Evolutionary conservation across 176 grass and related monocot species (phyloP).

Genomic region (Cymbopogon citratus): DNA sequence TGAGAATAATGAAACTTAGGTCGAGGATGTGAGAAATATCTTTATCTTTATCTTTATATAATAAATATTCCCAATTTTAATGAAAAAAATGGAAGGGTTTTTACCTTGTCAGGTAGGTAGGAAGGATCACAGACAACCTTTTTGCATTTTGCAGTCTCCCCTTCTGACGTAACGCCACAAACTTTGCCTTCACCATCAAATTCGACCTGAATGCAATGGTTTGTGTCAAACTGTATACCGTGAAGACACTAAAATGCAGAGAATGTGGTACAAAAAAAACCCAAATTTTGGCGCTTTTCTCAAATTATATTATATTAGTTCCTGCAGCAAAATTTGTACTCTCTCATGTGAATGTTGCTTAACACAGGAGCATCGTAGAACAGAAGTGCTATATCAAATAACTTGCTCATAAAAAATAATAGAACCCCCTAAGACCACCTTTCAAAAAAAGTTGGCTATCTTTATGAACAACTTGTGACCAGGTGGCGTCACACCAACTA

Average conservation of each 20-base stretch:
- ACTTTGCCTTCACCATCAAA: slow-evolving; percentile 69
- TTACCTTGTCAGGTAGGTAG: slow-evolving; percentile 71
- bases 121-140: slow-evolving; percentile 87
- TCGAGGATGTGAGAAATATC: not conserved
- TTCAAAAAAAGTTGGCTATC: not conserved
- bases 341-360: not conserved
- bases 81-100: not conserved
- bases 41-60: not conserved
- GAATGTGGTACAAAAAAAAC: not conserved
- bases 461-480: not conserved
- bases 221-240: not conserved
- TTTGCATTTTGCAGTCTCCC: slow-evolving; percentile 77
- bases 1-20: not conserved
- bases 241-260: not conserved
- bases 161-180: slow-evolving; percentile 80
- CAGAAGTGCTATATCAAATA: no score
- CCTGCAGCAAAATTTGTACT: not conserved
- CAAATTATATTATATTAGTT: not conserved
- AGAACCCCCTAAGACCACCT: not conserved
- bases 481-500: not conserved
- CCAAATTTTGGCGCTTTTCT: not conserved
- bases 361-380: not conserved
- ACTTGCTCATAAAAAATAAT: not conserved
- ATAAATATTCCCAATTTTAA: not conserved
- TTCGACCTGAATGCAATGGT: slow-evolving; percentile 46